phyloP scores from a whole-genome alignment of 176 grass and related monocot species.

The Stipa capillata region DNA sequence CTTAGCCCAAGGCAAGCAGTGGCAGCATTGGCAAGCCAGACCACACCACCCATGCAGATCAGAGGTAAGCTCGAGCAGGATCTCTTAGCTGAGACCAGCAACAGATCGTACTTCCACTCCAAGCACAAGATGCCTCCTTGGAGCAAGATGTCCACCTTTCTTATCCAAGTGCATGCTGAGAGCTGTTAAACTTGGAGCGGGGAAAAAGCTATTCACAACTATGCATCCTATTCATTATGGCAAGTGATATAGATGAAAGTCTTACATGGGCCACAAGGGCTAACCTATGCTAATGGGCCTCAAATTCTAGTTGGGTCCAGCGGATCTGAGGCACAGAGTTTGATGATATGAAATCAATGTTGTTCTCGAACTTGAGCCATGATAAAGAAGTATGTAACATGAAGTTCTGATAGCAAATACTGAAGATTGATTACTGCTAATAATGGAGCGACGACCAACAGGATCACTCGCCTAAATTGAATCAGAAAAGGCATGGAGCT shows the following conservation, averaged over 20 bases:
- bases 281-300: too few relatives aligned
- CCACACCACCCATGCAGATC: background rate
- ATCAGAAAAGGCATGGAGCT: background rate
- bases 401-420: background rate
- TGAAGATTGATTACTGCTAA: background rate
- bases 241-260: too few relatives aligned
- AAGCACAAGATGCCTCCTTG: background rate
- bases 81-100: background rate
- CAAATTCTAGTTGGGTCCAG: too few relatives aligned
- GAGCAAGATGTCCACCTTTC: background rate
- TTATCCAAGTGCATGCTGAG: background rate
- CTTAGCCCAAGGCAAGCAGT: background rate
- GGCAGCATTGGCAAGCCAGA: background rate
- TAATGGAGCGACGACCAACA: background rate
- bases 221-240: too few relatives aligned
- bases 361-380: background rate
- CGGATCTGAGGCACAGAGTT: background rate
- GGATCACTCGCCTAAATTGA: background rate
- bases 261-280: too few relatives aligned
- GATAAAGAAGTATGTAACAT: background rate
- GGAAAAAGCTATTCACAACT: too few relatives aligned
- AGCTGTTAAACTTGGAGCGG: too few relatives aligned
- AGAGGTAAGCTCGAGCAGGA: background rate
- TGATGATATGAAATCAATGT: background rate
- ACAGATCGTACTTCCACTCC: background rate